Percentiles rank a stretch among this genome's conserved stretches.
These are phyloP conservation scores for Penicillium herquei DNA, from an alignment of 495 filamentous ascomycete species.

Conservation along the genomic window DNA sequence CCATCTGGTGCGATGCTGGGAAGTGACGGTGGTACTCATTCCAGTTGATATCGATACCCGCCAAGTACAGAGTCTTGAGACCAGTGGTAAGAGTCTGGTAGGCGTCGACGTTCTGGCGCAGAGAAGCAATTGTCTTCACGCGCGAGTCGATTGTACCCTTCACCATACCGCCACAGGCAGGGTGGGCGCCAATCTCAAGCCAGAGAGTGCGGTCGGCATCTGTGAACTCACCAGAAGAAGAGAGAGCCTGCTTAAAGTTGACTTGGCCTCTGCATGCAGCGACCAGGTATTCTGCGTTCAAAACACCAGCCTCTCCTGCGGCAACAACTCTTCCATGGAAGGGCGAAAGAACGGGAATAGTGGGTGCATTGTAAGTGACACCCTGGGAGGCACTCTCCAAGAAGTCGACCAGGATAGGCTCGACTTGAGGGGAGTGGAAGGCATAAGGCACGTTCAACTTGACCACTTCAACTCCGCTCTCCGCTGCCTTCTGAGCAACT, in stretches of 20 bases:
- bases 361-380: slow-evolving; percentile 34
- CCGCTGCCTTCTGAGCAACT: too few relatives aligned
- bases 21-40: slow-evolving; percentile 62
- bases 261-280: too few relatives aligned
- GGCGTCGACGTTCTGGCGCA: slow-evolving; percentile 34
- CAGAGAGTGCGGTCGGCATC: slow-evolving; percentile 25
- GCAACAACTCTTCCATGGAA: slow-evolving; percentile 19
- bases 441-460: slow-evolving; percentile 1
- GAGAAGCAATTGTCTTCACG: slow-evolving; percentile 39
- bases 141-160: slow-evolving; percentile 17
- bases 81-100: slow-evolving; percentile 52
- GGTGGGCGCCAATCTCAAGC: slow-evolving; percentile 44
- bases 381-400: slow-evolving; percentile 20
- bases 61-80: slow-evolving; percentile 1
- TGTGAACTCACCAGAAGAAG: slow-evolving; percentile 26
- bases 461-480: too few relatives aligned
- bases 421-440: slow-evolving; percentile 6
- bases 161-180: slow-evolving; percentile 29
- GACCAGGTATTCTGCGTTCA: slow-evolving; percentile 26
- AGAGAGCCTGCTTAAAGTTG: not conserved
- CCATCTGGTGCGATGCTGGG: slow-evolving; percentile 12
- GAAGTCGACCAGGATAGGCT: slow-evolving; percentile 30
- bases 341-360: slow-evolving; percentile 27
- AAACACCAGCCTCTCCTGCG: not conserved
- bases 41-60: slow-evolving; percentile 62